A percentile compares a stretch with the other conserved stretches of the same genome.
Conservation (phyloP, 495 filamentous ascomycete genomes). For the Xeromyces bisporus region DNA sequence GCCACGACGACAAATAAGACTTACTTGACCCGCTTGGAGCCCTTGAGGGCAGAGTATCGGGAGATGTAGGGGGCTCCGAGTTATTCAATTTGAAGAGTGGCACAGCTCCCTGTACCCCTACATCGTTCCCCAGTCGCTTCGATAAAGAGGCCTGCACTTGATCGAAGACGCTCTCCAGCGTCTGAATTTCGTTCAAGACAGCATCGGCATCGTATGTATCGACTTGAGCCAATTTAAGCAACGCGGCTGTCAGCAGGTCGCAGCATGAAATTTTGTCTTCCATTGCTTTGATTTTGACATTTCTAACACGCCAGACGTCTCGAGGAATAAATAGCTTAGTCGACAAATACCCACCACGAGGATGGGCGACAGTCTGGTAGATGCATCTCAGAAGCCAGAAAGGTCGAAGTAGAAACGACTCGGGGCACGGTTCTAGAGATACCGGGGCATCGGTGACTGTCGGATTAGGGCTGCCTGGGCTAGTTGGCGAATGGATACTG, state of each 20-base stretch:
- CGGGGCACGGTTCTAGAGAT: constrained; percentile 81
- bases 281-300: constrained; percentile 73
- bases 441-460: constrained; percentile 41
- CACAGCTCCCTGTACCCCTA: constrained; percentile 56
- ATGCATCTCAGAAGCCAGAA: constrained; percentile 94
- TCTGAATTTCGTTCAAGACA: constrained; percentile 87
- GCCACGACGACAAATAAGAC: constrained; percentile 56
- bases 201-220: constrained; percentile 82
- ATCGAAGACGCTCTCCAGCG: constrained; percentile 74
- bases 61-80: constrained; percentile 22
- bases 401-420: constrained; percentile 66
- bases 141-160: constrained; percentile 57
- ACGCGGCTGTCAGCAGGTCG: constrained; percentile 77
- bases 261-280: constrained; percentile 95
- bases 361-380: constrained; percentile 82
- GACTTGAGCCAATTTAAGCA: constrained; percentile 65
- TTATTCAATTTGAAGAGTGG: constrained; percentile 49
- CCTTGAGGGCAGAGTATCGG: constrained; percentile 28
- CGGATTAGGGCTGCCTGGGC: constrained; percentile 48
- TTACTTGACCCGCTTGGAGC: constrained; percentile 45
- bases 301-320: constrained; percentile 87
- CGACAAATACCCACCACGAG: constrained; percentile 80
- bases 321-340: constrained; percentile 79
- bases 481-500: constrained; percentile 59
- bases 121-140: constrained; percentile 80